Evolutionary conservation across 2,329 filamentous ascomycete genomes (phyloP).

Genomic region (Hypocrella siamensis): DNA sequence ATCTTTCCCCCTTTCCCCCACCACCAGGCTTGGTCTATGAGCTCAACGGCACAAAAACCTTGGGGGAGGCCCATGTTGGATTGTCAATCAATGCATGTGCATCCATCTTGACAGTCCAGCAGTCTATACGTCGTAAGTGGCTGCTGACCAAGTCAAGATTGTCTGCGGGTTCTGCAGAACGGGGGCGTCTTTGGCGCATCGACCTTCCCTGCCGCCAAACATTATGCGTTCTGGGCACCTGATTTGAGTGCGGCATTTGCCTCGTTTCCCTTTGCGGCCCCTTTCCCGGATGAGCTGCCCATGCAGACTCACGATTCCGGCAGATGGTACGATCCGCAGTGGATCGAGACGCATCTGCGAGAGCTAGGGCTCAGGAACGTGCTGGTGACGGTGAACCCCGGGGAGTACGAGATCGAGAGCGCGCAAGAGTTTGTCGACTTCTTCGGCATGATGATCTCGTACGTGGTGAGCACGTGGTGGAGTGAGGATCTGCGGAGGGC

Average conservation of each 20-base stretch:
- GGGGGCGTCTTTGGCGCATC: constrained; percentile 21
- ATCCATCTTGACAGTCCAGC: no score
- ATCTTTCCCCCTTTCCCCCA: background rate
- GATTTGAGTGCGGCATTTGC: constrained; percentile 23
- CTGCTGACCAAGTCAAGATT: background rate
- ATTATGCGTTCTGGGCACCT: constrained; percentile 17
- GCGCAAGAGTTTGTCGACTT: constrained; percentile 18
- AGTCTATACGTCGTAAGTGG: no score
- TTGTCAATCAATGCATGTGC: no score
- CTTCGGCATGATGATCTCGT: constrained; percentile 23
- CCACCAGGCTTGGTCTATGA: no score
- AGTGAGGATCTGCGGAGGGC: constrained; percentile 19
- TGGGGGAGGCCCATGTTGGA: no score
- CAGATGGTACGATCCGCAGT: constrained; percentile 22
- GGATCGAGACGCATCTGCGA: constrained; percentile 20
- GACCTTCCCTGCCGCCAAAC: constrained; percentile 18
- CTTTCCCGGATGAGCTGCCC: constrained; percentile 15
- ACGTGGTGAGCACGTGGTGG: constrained; percentile 21
- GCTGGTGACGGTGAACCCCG: constrained; percentile 14
- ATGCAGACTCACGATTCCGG: constrained; percentile 24
- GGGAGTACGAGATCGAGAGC: constrained; percentile 14
- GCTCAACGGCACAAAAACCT: no score
- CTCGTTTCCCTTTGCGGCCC: constrained; percentile 23
- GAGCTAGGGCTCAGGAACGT: constrained; percentile 22
- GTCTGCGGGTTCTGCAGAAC: background rate